Percentiles rank a stretch among this genome's conserved stretches.
Conservation (phyloP, 257 asterid genomes). For the Petrea volubilis region DNA sequence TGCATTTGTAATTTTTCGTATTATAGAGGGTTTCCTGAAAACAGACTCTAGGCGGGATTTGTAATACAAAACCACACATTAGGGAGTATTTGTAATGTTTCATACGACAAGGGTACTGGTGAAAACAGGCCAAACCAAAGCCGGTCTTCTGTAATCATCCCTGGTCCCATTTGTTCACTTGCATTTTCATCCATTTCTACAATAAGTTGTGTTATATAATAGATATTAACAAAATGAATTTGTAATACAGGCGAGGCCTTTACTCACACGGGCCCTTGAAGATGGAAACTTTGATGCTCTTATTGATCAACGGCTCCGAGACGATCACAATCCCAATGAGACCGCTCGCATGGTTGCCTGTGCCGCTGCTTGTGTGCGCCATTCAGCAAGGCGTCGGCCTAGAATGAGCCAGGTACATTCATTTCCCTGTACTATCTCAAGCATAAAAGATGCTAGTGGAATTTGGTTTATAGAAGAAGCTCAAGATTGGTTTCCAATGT, state of each 20-base stretch:
- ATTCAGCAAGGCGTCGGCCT: conserved; percentile 68
- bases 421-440: neutral
- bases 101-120: too few species aligned
- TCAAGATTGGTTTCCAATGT: neutral
- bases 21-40: too few species aligned
- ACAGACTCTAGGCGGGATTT: too few species aligned
- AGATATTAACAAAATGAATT: neutral
- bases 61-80: too few species aligned
- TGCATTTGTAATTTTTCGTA: too few species aligned
- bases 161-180: too few species aligned
- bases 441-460: neutral
- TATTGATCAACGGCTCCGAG: conserved; percentile 43
- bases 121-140: too few species aligned
- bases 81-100: too few species aligned
- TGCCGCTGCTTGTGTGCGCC: conserved; percentile 72
- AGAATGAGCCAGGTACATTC: conserved; percentile 63
- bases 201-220: too few species aligned
- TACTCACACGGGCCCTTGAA: conserved; percentile 56
- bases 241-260: conserved; percentile 60
- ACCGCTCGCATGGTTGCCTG: conserved; percentile 71
- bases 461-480: too few species aligned
- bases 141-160: too few species aligned
- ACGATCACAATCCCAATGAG: conserved; percentile 44
- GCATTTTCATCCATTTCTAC: too few species aligned
- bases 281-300: conserved; percentile 53